Evolutionary conservation across 2,329 filamentous ascomycete genomes (phyloP).

Genomic region (Hypoxylon sp.): DNA sequence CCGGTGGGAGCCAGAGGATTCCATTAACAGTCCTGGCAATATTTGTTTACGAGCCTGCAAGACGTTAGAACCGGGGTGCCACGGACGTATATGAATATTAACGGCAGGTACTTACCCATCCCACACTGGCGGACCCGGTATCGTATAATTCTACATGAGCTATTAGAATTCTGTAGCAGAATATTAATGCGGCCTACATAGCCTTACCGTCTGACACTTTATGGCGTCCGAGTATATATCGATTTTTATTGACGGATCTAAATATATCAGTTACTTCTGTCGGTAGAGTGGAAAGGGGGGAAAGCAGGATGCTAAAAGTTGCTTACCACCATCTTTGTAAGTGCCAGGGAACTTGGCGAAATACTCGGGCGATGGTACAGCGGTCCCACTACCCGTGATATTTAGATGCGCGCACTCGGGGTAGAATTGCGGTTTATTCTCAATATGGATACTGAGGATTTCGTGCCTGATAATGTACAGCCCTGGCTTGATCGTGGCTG

Average conservation of each 20-base stretch:
- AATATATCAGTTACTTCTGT: conserved; percentile 25
- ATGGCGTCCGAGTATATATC: conserved; percentile 55
- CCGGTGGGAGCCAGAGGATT: background rate
- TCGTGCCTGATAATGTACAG: conserved; percentile 67
- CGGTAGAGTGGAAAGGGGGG: background rate
- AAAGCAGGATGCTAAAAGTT: background rate
- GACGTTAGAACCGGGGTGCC: background rate
- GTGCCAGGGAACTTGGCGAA: conserved; percentile 55
- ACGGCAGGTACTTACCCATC: conserved; percentile 49
- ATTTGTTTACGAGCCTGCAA: conserved; percentile 42
- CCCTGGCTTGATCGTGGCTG: conserved; percentile 59
- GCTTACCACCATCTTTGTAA: conserved; percentile 54
- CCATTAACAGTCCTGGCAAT: conserved; percentile 40
- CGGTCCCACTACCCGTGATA: conserved; percentile 50
- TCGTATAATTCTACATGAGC: conserved; percentile 53
- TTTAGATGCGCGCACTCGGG: conserved; percentile 57
- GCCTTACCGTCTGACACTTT: conserved; percentile 51
- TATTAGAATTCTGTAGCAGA: conserved; percentile 23
- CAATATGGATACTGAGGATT: conserved; percentile 65
- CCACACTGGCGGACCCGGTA: conserved; percentile 58
- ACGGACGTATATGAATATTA: background rate
- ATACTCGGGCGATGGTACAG: conserved; percentile 49
- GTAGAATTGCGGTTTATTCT: conserved; percentile 61
- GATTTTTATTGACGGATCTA: conserved; percentile 56
- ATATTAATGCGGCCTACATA: too few species aligned